Evolutionary conservation across 495 filamentous ascomycete species (phyloP).

Genomic region (Rhypophila decipiens): DNA sequence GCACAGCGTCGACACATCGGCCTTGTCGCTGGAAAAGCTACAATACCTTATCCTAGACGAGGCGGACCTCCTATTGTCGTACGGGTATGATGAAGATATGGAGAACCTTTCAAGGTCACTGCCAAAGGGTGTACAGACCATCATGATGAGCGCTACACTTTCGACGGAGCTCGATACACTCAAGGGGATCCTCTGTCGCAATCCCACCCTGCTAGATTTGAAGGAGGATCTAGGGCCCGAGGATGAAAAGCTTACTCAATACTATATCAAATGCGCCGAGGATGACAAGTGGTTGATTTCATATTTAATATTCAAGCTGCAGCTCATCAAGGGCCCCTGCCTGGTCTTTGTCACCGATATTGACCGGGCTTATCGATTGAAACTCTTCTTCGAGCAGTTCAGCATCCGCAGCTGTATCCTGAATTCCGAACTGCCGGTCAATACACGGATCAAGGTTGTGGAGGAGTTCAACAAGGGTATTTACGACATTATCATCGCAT

Average conservation of each 20-base stretch:
- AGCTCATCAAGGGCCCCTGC: slow-evolving; percentile 88
- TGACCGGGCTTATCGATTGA: slow-evolving; percentile 88
- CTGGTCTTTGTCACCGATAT: slow-evolving; percentile 93
- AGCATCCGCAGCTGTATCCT: slow-evolving; percentile 88
- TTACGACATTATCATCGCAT: slow-evolving; percentile 96
- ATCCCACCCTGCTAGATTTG: slow-evolving; percentile 68
- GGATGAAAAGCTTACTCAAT: slow-evolving; percentile 72
- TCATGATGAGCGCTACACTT: slow-evolving; percentile 90
- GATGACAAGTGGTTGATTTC: slow-evolving; percentile 94
- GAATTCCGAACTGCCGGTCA: slow-evolving; percentile 91
- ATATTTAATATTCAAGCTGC: slow-evolving; percentile 91
- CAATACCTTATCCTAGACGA: slow-evolving; percentile 87
- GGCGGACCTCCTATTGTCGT: slow-evolving; percentile 88
- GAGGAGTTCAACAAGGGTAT: slow-evolving; percentile 76
- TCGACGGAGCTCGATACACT: slow-evolving; percentile 78
- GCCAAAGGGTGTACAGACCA: slow-evolving; percentile 80
- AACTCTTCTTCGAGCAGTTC: slow-evolving; percentile 95
- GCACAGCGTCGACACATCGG: slow-evolving; percentile 60
- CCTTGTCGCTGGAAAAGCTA: slow-evolving; percentile 62
- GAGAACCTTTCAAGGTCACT: slow-evolving; percentile 65
- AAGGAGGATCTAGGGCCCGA: slow-evolving; percentile 62
- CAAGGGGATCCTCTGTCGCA: slow-evolving; percentile 79
- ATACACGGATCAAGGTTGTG: slow-evolving; percentile 86
- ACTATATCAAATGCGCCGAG: slow-evolving; percentile 82
- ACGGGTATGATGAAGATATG: slow-evolving; percentile 90